Conservation (phyloP, 2,329 filamentous ascomycete genomes). For the Grosmannia serpens region DNA sequence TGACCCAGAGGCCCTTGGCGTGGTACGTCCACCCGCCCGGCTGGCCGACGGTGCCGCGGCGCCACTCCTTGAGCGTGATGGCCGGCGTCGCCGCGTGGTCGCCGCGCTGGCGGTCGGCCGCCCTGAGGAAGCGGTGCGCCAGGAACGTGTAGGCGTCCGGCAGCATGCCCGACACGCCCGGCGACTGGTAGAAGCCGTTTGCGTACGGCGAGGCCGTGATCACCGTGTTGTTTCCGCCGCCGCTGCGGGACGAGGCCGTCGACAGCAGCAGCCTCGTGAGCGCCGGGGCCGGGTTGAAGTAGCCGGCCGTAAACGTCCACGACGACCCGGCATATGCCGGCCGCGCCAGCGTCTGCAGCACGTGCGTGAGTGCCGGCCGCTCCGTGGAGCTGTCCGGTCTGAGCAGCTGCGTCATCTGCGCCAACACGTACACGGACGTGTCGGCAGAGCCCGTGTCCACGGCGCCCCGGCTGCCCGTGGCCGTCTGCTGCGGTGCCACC, state of each 20-base stretch:
- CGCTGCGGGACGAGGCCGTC: slow-evolving; percentile 26
- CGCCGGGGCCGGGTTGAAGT: slow-evolving; percentile 90
- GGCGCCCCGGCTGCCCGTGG: not conserved
- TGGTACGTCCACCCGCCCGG: slow-evolving; percentile 94
- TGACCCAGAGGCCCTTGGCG: slow-evolving; percentile 90
- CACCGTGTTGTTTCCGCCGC: slow-evolving; percentile 59
- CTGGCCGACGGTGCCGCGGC: slow-evolving; percentile 65
- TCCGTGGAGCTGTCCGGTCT: slow-evolving; percentile 76
- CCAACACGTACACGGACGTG: slow-evolving; percentile 74
- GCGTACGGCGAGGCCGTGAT: slow-evolving; percentile 88
- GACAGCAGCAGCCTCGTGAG: slow-evolving; percentile 69
- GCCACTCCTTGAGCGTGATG: slow-evolving; percentile 79
- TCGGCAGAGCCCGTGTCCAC: slow-evolving; percentile 20
- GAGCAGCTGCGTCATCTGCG: slow-evolving; percentile 80
- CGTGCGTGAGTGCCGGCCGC: slow-evolving; percentile 64
- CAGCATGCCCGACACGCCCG: slow-evolving; percentile 78
- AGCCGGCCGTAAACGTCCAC: slow-evolving; percentile 96
- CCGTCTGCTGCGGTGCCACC: slow-evolving; percentile 32
- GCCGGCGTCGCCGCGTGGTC: slow-evolving; percentile 27
- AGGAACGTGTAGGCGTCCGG: slow-evolving; percentile 89
- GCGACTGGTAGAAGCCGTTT: slow-evolving; percentile 88
- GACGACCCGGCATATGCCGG: slow-evolving; percentile 56
- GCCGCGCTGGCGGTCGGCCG: slow-evolving; percentile 32
- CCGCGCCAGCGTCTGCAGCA: slow-evolving; percentile 56
- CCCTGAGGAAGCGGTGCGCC: slow-evolving; percentile 66